Base-by-base conservation (phyloP, 768 basidiomycete genomes). In the Crucibulum laeve region DNA sequence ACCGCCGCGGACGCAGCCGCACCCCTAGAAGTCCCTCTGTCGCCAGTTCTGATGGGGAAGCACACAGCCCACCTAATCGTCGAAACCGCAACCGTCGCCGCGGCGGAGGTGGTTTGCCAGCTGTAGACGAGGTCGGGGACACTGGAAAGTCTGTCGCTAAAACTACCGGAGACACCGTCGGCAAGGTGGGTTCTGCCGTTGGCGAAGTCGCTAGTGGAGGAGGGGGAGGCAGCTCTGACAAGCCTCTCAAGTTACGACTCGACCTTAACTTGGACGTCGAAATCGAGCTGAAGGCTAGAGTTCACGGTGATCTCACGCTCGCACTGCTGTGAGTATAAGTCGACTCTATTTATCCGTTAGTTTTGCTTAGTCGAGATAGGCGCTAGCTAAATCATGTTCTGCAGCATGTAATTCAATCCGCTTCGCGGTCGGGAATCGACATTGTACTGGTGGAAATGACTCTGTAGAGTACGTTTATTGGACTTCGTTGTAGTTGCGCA, bases 261-360 rank as follows among this genome's bases (percentile, higher is more conserved):
- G 61, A 64, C 40, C 46, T 67, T 26, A 64, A 67, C 37, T 40
- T 67, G 44, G 60, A 65, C 38, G 61, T 62, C 34, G 60, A 63
- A 19, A 57, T 65, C 25, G 51, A 60, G 39, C 49, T 67, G 44
- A 64, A 61, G 41, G 65, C 64, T 21, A 51, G 57, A 38, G 53
- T 64, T 14, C 58, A 64, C 44, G 64, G 63, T 23, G 63, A 66
- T 39, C 47, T 66, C 5, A 64, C 64, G 1, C 56, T 64, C 18
- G 58, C 61, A 1, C 51, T 65, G 25, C 47, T 63, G 61, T 56
- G 37, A 56, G 55, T 54, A 43, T 28, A 13, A 15, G 32, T 41
- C 18, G 30, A 15, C 24, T 24, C n/a, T 45, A 30, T 38, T 19
- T 38, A 8, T 26, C n/a, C 41, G 21, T 5, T 33, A 32, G 15